Percentiles rank a stretch among this genome's conserved stretches.
Conservation (phyloP, 177 flowering plant species). For the Vitis hybrid region DNA sequence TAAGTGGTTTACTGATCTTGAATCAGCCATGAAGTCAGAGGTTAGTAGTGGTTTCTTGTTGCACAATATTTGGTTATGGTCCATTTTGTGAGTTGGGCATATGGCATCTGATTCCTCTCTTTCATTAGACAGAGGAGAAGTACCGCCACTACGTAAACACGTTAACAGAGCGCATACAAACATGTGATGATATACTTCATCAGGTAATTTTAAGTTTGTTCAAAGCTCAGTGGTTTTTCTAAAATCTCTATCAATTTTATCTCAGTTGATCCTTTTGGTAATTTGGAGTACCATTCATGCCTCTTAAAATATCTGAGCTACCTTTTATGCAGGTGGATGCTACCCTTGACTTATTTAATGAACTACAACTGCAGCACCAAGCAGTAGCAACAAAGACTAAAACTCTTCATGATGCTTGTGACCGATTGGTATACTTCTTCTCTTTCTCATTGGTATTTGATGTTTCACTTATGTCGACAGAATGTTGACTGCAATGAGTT, state of each 20-base stretch:
- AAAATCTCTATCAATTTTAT: too few relatives aligned
- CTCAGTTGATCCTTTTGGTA: neutral
- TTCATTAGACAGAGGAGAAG: constrained; percentile 87
- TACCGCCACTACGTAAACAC: constrained; percentile 83
- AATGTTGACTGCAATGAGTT: neutral
- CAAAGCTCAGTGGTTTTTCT: neutral
- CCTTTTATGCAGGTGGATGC: constrained; percentile 75
- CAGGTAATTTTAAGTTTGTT: constrained; percentile 41
- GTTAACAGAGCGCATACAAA: constrained; percentile 77
- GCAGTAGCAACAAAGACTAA: constrained; percentile 94
- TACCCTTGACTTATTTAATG: constrained; percentile 81
- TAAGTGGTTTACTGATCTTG: constrained; percentile 96
- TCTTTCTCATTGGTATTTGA: constrained; percentile 1
- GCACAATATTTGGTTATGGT: neutral
- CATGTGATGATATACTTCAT: constrained; percentile 82
- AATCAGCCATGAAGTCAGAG: constrained; percentile 96
- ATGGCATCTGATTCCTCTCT: constrained; percentile 17
- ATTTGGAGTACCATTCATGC: neutral
- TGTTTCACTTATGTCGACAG: neutral
- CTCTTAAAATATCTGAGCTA: constrained; percentile 3
- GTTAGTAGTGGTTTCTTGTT: constrained; percentile 40
- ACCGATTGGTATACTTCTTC: constrained; percentile 63
- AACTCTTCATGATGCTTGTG: constrained; percentile 98
- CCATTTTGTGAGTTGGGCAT: neutral
- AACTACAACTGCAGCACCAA: constrained; percentile 89